Conservation (phyloP, 2,329 filamentous ascomycete species). For the Trichoderma cornu-damae region DNA sequence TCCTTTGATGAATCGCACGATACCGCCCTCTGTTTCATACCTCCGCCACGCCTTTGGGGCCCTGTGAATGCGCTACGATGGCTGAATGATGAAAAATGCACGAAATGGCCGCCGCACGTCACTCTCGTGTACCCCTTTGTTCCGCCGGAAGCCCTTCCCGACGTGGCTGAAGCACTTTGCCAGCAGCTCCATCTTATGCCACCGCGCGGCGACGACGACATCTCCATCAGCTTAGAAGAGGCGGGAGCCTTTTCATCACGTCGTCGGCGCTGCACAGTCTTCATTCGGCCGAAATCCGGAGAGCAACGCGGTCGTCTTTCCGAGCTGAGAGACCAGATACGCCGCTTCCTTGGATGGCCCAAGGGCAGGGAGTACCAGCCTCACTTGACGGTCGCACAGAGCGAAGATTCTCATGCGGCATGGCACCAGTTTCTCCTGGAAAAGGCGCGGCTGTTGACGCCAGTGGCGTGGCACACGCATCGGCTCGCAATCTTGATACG, state of each 20-base stretch:
- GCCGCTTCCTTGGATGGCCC: slow-evolving; percentile 34
- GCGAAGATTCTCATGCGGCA: slow-evolving; percentile 40
- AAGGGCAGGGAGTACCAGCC: slow-evolving; percentile 30
- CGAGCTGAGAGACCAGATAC: slow-evolving; percentile 33
- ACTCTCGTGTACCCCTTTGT: slow-evolving; percentile 65
- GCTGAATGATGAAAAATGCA: slow-evolving; percentile 58
- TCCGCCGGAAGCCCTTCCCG: slow-evolving; percentile 39
- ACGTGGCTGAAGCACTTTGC: slow-evolving; percentile 35
- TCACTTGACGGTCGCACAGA: slow-evolving; percentile 60
- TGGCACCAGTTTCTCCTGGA: slow-evolving; percentile 48
- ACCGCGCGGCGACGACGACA: slow-evolving; percentile 17
- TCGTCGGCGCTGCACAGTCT: slow-evolving; percentile 47
- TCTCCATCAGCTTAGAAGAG: slow-evolving; percentile 34
- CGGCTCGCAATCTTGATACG: slow-evolving; percentile 51
- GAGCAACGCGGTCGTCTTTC: slow-evolving; percentile 24
- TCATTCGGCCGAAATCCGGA: slow-evolving; percentile 31
- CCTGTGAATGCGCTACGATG: slow-evolving; percentile 51
- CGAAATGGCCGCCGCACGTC: slow-evolving; percentile 61
- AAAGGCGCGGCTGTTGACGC: slow-evolving; percentile 47
- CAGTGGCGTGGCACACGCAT: slow-evolving; percentile 44
- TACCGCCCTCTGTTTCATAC: slow-evolving; percentile 57
- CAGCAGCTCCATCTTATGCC: slow-evolving; percentile 18
- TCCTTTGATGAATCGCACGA: slow-evolving; percentile 35
- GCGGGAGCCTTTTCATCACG: slow-evolving; percentile 44
- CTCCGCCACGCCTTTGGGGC: slow-evolving; percentile 44